Evolutionary conservation across 2,329 filamentous ascomycete genomes (phyloP), one percentile per base, ranked within the genome.

Genomic region (Alternaria brassicicola): DNA sequence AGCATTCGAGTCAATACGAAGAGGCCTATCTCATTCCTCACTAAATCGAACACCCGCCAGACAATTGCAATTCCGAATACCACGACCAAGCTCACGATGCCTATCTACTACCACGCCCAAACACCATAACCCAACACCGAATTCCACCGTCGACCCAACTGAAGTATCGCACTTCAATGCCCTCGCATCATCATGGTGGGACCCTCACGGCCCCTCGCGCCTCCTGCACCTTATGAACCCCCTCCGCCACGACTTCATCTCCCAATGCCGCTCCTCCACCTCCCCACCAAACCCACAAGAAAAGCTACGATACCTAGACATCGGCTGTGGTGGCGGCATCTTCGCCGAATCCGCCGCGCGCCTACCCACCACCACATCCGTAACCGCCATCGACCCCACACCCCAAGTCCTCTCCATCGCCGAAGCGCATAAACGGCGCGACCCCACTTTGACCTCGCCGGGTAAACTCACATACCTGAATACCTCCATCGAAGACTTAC

Each of bases 161-260:
- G 94, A 99, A 81, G 87, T 99, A 64, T 91, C 90, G 17, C 95
- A 99, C 82, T 99, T 99, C 85, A 93, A 93, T 73, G 88, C 88
- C 63, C 91, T 99, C 71, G 95, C 95, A 65, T 91, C 91, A 65
- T 89, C 89, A 70, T 99, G 95, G 95, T 99, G 95, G 95, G 93
- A 98, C 78, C 91, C 94, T 1, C 88, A 97, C 74, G 95, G 95
- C 50, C 89, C 94, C 6, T 97, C 93, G 4, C 88, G 94, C 36
- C 88, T 97, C 57, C 87, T 99, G 2, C 95, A 99, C 78, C 89
- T 97, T 66, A 98, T 99, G 94, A 98, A 99, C 80, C 95, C 95
- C 2, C 86, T 97, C 43, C 93, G 95, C 31, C 93, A 98, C 80
- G 88, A 93, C 79, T 98, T 98, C 79, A 95, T 97, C 76, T 84